Conservation (phyloP, 495 filamentous ascomycete genomes). For the Pyronema omphalodes region DNA sequence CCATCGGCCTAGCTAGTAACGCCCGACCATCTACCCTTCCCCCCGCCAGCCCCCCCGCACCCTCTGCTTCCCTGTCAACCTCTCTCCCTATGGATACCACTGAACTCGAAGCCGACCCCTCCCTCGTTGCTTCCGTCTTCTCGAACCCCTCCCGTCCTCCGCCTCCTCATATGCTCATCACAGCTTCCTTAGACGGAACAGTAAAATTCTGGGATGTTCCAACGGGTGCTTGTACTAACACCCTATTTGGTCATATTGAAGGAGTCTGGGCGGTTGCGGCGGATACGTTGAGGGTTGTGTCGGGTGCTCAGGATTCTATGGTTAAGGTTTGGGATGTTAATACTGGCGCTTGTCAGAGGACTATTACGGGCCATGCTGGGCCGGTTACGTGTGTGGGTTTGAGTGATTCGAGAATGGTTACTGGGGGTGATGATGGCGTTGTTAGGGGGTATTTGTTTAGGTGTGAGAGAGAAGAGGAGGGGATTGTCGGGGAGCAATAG, state of each 20-base stretch:
- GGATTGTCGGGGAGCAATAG: background rate
- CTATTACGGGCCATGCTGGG: conserved; percentile 71
- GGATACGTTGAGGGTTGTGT: conserved; percentile 75
- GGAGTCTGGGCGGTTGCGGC: conserved; percentile 90
- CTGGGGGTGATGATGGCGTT: conserved; percentile 81
- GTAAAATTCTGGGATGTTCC: conserved; percentile 86
- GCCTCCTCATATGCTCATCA: conserved; percentile 67
- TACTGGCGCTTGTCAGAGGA: conserved; percentile 76
- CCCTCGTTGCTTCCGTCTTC: conserved; percentile 20
- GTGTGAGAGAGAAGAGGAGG: conserved; percentile 18
- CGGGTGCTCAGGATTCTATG: conserved; percentile 81
- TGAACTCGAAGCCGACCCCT: conserved; percentile 33
- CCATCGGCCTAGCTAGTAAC: conserved; percentile 65
- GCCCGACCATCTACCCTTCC: conserved; percentile 18
- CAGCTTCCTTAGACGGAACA: conserved; percentile 72
- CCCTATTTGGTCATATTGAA: conserved; percentile 90
- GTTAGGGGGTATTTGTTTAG: conserved; percentile 76
- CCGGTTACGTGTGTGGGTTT: conserved; percentile 87
- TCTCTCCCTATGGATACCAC: conserved; percentile 26
- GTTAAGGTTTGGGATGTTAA: conserved; percentile 93
- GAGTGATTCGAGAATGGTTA: conserved; percentile 70
- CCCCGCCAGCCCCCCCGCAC: background rate
- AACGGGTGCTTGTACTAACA: conserved; percentile 63
- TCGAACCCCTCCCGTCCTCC: conserved; percentile 38
- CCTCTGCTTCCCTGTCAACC: conserved; percentile 24